phyloP scores from a whole-genome alignment of 257 asterid species.

The Nicotiana attenuata region DNA sequence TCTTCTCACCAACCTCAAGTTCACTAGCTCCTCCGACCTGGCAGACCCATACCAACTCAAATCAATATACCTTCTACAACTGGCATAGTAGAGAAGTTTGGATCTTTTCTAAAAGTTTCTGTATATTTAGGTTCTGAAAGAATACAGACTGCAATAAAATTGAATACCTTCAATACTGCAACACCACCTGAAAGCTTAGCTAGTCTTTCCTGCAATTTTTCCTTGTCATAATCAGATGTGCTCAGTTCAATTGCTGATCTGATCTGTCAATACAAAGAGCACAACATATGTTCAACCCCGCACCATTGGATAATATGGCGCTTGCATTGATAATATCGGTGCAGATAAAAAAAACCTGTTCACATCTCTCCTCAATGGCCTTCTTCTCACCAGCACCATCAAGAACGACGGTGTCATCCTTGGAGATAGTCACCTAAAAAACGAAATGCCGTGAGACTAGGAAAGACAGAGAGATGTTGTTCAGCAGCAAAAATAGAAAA shows the following conservation, averaged over 20 bases:
- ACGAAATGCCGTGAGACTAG: background rate
- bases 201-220: slow-evolving; percentile 59
- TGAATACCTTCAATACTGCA: slow-evolving; percentile 48
- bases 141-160: background rate
- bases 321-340: background rate
- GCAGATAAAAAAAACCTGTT: slow-evolving; percentile 29
- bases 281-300: background rate
- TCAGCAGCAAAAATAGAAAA: background rate
- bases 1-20: slow-evolving; percentile 50
- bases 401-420: slow-evolving; percentile 47
- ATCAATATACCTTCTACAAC: background rate
- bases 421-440: slow-evolving; percentile 40
- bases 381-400: slow-evolving; percentile 52
- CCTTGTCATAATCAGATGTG: slow-evolving; percentile 58
- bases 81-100: background rate
- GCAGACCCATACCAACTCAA: background rate
- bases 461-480: background rate
- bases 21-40: slow-evolving; percentile 64
- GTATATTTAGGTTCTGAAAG: background rate
- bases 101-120: background rate
- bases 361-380: slow-evolving; percentile 48
- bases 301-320: background rate
- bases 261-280: slow-evolving; percentile 31
- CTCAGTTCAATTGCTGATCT: slow-evolving; percentile 45
- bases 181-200: slow-evolving; percentile 71